A percentile compares a stretch with the other conserved stretches of the same genome.
Conservation (phyloP, 768 basidiomycete species). For the Cystobasidium onofrii region DNA sequence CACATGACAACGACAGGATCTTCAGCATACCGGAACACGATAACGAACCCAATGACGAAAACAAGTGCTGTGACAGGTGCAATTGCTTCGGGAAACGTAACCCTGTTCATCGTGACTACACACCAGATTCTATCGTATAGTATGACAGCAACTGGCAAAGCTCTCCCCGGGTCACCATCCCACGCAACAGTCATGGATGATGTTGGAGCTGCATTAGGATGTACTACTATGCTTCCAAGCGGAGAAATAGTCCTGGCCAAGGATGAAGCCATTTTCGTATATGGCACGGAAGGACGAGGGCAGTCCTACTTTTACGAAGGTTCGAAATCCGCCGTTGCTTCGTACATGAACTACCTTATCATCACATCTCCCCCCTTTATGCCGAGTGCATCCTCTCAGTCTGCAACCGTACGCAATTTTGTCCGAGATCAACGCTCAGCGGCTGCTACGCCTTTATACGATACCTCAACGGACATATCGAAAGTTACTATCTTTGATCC, state of each 20-base stretch:
- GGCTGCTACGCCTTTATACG: constrained; percentile 3
- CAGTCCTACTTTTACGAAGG: constrained; percentile 89
- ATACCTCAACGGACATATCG: constrained; percentile 32
- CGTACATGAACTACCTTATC: constrained; percentile 56
- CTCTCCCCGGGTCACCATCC: constrained; percentile 52
- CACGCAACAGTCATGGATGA: constrained; percentile 70
- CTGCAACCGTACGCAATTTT: constrained; percentile 63
- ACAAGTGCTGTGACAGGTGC: constrained; percentile 43
- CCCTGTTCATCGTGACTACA: constrained; percentile 78
- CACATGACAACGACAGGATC: constrained; percentile 50
- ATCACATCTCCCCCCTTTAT: constrained; percentile 79
- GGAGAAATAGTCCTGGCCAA: constrained; percentile 64
- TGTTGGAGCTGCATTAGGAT: constrained; percentile 72
- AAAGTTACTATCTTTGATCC: constrained; percentile 74
- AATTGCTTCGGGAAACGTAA: constrained; percentile 46
- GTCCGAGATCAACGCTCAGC: constrained; percentile 16
- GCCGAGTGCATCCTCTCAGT: constrained; percentile 58
- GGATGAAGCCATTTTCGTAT: constrained; percentile 85
- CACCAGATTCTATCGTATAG: constrained; percentile 69
- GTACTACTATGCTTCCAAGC: constrained; percentile 58
- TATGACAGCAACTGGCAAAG: constrained; percentile 57
- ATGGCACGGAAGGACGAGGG: constrained; percentile 69
- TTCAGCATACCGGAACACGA: not conserved
- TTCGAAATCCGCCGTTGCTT: constrained; percentile 44
- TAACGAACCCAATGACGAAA: constrained; percentile 21